phyloP scores from a whole-genome alignment of 2,329 filamentous ascomycete genomes.

The Aspergillus jensenii region DNA sequence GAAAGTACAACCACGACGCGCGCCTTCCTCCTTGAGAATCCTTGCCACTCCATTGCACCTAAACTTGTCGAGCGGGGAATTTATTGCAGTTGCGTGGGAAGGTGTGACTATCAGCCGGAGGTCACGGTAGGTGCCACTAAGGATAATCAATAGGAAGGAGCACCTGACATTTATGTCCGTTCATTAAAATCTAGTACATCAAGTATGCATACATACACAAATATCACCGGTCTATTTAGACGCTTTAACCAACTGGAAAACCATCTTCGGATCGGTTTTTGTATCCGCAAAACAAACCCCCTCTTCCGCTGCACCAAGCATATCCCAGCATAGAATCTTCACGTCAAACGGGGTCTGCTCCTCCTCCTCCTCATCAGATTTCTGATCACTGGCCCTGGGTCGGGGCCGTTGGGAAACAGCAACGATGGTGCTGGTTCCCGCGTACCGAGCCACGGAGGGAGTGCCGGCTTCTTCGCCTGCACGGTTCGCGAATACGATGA shows the following conservation, averaged over 20 bases:
- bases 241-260: conserved; percentile 33
- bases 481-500: conserved; percentile 50
- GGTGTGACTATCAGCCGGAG: no score
- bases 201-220: neutral
- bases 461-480: conserved; percentile 44
- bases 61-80: neutral
- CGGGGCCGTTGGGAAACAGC: conserved; percentile 33
- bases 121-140: no score
- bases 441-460: conserved; percentile 43
- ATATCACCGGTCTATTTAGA: neutral
- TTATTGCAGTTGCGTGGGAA: neutral
- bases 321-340: conserved; percentile 47
- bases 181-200: neutral
- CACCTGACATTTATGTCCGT: neutral
- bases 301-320: conserved; percentile 46
- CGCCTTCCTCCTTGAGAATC: no score
- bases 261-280: conserved; percentile 38
- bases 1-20: neutral
- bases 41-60: no score
- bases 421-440: conserved; percentile 49
- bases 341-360: conserved; percentile 27
- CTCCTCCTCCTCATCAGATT: conserved; percentile 12
- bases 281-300: conserved; percentile 50
- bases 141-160: neutral
- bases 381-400: neutral